Evolutionary conservation across 768 basidiomycete genomes (phyloP), one percentile per base, ranked within the genome.

Genomic region (Podaxis pistillaris): DNA sequence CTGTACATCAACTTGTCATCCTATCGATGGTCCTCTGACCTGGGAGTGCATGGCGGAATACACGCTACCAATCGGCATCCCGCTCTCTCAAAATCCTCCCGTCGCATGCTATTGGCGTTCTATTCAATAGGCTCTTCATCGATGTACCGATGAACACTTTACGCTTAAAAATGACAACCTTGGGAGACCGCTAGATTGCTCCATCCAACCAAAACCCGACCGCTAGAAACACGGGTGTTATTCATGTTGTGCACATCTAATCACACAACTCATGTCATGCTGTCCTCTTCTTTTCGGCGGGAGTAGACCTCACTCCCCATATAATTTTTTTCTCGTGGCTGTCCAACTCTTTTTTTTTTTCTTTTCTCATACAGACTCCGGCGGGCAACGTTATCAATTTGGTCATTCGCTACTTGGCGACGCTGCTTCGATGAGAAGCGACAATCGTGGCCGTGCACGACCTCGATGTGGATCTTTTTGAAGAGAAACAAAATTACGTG

Each of bases 271-370:
- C 26, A 24, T 19, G 36, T 33, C 33, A 36, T 8, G 26, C 19
- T 41, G 15, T 40, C 22, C 26, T n/a, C 37, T 60, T 52, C 36
- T 40, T 3, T 60, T 60, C 58, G 58, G 50, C 49, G 37, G 37
- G 40, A 51, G 38, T 37, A 9, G 19, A 15, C 26, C 38, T 22
- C 24, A 8, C 47, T 49, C 19, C n/a, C n/a, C 9, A 26, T 12
- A 24, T 7, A 24, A 24, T 30, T 38, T 38, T 56, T 38, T 19
- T 22, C 54, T 56, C 54, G 54, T 56, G 54, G 54, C 38, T 56
- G 13, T 38, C 12, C 15, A 7, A 7, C 37, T 22, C n/a, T 17
- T 13, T 44, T 44, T 56, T 56, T 56, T 30, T 38, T 22, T 2
- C 5, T 44, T 44, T 57, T 57, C 56, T 41, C 56, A 56, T 24